These are phyloP conservation scores for Arthrobotrys pseudoclavata DNA, from an alignment of 2,329 filamentous ascomycete genomes.

Conservation along the genomic window DNA sequence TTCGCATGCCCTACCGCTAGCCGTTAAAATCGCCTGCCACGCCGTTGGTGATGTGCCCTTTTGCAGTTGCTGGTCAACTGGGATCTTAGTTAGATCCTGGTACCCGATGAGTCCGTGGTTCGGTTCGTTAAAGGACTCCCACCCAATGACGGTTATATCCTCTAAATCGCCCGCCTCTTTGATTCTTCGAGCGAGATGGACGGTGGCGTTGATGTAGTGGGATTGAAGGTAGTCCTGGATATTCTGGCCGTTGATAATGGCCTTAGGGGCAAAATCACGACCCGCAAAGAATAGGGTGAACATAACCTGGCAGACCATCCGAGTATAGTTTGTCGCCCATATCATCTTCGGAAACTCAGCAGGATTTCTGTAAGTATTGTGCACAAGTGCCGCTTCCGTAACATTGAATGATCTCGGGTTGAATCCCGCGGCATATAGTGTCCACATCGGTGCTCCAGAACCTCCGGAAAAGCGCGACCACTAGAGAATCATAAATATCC, in stretches of 20 bases:
- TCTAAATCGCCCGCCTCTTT: slow-evolving; percentile 91
- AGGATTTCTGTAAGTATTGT: slow-evolving; percentile 90
- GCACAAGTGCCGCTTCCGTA: slow-evolving; percentile 92
- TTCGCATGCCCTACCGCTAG: slow-evolving; percentile 91
- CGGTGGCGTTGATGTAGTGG: slow-evolving; percentile 85
- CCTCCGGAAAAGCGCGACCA: slow-evolving; percentile 96
- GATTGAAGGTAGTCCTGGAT: slow-evolving; percentile 94
- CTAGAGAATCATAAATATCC: slow-evolving; percentile 66
- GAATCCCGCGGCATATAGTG: slow-evolving; percentile 90
- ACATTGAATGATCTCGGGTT: slow-evolving; percentile 86
- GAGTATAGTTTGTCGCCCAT: slow-evolving; percentile 96
- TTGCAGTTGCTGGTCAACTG: slow-evolving; percentile 87
- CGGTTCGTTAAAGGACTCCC: slow-evolving; percentile 97
- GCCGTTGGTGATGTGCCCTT: slow-evolving; percentile 94
- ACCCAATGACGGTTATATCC: slow-evolving; percentile 88
- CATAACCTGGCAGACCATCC: slow-evolving; percentile 87
- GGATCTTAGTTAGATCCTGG: slow-evolving; percentile 83
- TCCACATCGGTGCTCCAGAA: slow-evolving; percentile 97
- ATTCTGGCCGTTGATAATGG: slow-evolving; percentile 92
- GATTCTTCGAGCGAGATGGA: slow-evolving; percentile 84
- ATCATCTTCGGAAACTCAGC: slow-evolving; percentile 97
- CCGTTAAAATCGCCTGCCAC: slow-evolving; percentile 92
- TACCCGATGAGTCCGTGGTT: slow-evolving; percentile 89
- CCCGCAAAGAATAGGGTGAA: slow-evolving; percentile 96
- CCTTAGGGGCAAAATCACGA: slow-evolving; percentile 92